Base-by-base conservation (phyloP, 805 yeast genomes). In the Metschnikowia lunata region DNA sequence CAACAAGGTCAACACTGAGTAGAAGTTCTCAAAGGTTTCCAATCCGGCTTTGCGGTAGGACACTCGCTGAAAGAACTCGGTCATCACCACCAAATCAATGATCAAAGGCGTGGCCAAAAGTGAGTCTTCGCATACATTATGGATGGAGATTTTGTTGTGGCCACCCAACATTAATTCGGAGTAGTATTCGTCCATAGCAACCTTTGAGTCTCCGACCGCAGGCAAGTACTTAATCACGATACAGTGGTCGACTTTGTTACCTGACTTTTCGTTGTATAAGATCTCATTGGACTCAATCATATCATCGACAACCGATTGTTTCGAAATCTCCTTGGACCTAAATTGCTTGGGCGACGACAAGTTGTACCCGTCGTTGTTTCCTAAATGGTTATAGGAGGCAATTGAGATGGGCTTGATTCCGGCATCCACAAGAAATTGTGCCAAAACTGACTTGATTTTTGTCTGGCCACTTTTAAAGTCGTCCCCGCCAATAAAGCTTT, bases 161-260 rank as follows among this genome's bases (percentile, higher is more conserved):
- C 98, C 98, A 49, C 98, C 98, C 58, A 90, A 78, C 97, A 90
- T 91, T 62, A 90, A 81, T 69, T 90, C 97, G 45, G 95, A 85
- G 73, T 91, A 88, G 72, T 90, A 90, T 72, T 91, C 97, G 67
- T 90, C 98, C 97, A 90, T 91, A 42, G 98, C 98, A 52, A 90
- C 96, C 74, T 90, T 90, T 52, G 93, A 83, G 68, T 90, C 98
- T 32, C 96, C 96, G 39, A 90, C 97, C 8, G 97, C 97, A 45
- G 87, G 85, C 63, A 91, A 71, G 67, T 90, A 89, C 72, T 90
- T 90, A 74, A 90, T 90, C 49, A 90, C 97, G 64, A 90, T 90
- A 70, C 95, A 85, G 67, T 90, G 98, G 61, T 90, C 97, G 50
- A 91, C 85, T 50, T 75, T 77, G 51, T 80, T 76, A 39, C 96